Base-by-base conservation (phyloP, 306 rosid species). In the Prunus armeniaca region DNA sequence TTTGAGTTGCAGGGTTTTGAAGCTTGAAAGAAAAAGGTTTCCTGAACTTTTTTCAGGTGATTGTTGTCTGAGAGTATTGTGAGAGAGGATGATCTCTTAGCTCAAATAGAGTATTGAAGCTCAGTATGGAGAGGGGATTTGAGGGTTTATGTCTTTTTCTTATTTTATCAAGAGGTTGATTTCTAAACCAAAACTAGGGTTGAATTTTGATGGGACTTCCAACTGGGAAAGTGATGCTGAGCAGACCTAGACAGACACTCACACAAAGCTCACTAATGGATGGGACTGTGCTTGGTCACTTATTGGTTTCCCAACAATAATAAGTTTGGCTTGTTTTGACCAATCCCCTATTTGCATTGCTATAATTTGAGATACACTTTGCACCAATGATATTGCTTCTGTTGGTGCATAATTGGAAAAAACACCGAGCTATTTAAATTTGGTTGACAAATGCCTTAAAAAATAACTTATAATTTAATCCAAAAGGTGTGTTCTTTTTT, bases 281-380 rank as follows among this genome's bases (percentile, higher is more conserved):
- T 65, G n/a, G 69, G 73, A 34, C 8, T 38, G 43, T 38, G 43
- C 43, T 38, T 38, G 9, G 43, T 38, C 43, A 38, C 43, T 38
- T 38, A 7, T 38, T 38, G 43, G 43, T 38, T 38, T 6, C 43
- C 43, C 43, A 38, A 38, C 43, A 7, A 38, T 1, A 38, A 7
- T 38, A 25, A 69, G 27, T 82, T 88, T 82, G 91, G 91, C 74
- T 72, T 25, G 52, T 17, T 64, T 79, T 69, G 80, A 30, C 88
- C 84, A 83, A 87, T 82, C 78, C 0, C 65, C 19, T 25, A 27
- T 63, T 30, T 19, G 65, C 83, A 76, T 81, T 22, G 45, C 28
- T n/a, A 67, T 17, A 52, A 30, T 63, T 65, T 75, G 46, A 63
- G 45, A 63, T 24, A 43, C 19, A 19, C 0, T 52, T 28, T 25